Evolutionary conservation across 1,284 basidiomycete genomes (phyloP), one percentile per base, ranked within the genome.

Genomic region (Dichomitus squalens): DNA sequence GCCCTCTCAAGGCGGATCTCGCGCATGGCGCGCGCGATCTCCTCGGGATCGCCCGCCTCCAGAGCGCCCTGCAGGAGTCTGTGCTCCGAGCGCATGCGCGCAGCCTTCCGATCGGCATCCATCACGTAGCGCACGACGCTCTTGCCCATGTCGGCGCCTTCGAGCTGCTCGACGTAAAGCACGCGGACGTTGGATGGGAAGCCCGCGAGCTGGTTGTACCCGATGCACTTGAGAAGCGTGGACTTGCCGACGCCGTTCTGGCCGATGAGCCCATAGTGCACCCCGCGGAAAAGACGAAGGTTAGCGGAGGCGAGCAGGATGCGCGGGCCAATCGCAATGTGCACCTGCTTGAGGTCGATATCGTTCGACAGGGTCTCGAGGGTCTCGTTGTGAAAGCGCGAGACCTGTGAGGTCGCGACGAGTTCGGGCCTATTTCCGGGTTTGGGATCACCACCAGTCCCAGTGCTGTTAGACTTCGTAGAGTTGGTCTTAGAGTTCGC

Each of bases 201-300:
- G 29, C 62, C 59, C 3, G 62, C 50, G 38, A 64, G 62, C 36
- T 53, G 55, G 46, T 59, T 53, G 54, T 59, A 44, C 4, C 92
- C 98, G 75, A 99, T 93, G 59, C 98, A 86, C 78, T 97, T 88
- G 49, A 99, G 84, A 44, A 99, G 85, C 7, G 96, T 99, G 21
- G 96, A 98, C 75, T 99, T 99, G 60, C 96, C 96, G 41, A 96
- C 90, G 73, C 96, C 96, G 77, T 99, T 99, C 64, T 95, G 94
- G 57, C 96, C 96, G 64, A 99, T 93, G 70, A 99, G 57, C 2
- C 62, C 82, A 68, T 86, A 86, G 40, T 77, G 75, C 7, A 79
- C 72, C 11, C 82, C 80, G 6, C 72, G 72, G 64, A 83, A 83
- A 36, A 87, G 68, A 60, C 78, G 74, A 8, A 87, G 69, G 57